Evolutionary conservation across 164 flowering plant genomes (phyloP).

Genomic region (Nymphaea thermarum): DNA sequence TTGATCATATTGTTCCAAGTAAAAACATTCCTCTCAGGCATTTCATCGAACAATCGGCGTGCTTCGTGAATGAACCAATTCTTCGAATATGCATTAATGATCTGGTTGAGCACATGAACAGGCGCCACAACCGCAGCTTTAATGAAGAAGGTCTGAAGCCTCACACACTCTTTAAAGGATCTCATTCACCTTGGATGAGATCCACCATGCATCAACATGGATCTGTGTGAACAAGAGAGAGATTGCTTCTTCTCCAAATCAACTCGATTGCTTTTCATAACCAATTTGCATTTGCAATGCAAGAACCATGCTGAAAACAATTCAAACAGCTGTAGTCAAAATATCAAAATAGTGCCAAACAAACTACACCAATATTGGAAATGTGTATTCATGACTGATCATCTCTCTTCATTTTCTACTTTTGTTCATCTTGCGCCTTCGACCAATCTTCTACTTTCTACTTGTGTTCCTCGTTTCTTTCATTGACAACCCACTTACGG

Average conservation of each 20-base stretch:
- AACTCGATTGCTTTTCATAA: too few species aligned
- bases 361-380: too few species aligned
- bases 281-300: too few species aligned
- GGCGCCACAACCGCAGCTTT: conserved; percentile 28
- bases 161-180: conserved; percentile 29
- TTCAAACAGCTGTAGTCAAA: too few species aligned
- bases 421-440: too few species aligned
- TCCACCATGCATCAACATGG: neutral
- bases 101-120: conserved; percentile 34
- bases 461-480: too few species aligned
- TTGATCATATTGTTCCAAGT: conserved; percentile 71
- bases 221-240: neutral
- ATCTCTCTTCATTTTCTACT: too few species aligned
- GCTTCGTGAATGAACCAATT: conserved; percentile 32
- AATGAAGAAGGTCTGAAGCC: conserved; percentile 23
- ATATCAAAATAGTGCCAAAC: too few species aligned
- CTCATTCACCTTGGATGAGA: neutral
- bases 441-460: too few species aligned
- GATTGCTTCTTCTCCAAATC: neutral
- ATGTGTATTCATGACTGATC: too few species aligned
- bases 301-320: too few species aligned
- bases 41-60: conserved; percentile 56
- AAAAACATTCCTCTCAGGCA: conserved; percentile 70
- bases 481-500: too few species aligned
- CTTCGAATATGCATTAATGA: conserved; percentile 39